Evolutionary conservation across 176 grass and related monocot genomes (phyloP).

Genomic region (Calamus simplicifolius): DNA sequence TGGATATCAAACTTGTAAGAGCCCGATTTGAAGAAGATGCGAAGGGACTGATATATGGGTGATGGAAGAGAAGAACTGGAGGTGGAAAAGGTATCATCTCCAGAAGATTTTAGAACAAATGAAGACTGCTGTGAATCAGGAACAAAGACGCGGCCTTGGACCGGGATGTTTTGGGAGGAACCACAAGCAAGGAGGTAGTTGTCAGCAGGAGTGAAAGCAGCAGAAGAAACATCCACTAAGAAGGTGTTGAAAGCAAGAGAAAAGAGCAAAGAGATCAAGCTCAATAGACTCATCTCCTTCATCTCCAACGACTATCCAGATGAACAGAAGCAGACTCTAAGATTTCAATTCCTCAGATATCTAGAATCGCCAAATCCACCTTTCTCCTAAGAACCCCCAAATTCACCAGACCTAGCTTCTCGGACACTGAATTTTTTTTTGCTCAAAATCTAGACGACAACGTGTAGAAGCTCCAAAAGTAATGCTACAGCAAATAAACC

Average conservation of each 20-base stretch:
- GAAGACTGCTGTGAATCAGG: conserved; percentile 13
- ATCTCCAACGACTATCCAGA: too few relatives aligned
- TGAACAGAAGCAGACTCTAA: too few relatives aligned
- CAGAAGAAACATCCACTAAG: neutral
- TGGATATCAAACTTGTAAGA: neutral
- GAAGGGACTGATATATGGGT: conserved; percentile 10
- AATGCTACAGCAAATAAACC: too few relatives aligned
- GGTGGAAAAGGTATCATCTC: conserved; percentile 1
- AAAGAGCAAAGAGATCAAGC: neutral
- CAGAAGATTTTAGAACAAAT: conserved; percentile 5
- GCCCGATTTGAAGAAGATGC: neutral
- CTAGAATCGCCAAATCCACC: too few relatives aligned
- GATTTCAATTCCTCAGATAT: too few relatives aligned
- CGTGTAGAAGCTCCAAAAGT: too few relatives aligned
- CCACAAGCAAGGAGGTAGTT: conserved; percentile 9
- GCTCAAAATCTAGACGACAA: too few relatives aligned
- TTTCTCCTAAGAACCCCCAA: too few relatives aligned
- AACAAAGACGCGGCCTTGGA: neutral
- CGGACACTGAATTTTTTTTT: too few relatives aligned
- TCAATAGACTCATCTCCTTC: neutral
- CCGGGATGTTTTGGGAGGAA: neutral
- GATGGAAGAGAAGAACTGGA: conserved; percentile 7
- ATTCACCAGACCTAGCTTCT: too few relatives aligned
- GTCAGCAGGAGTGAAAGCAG: conserved; percentile 8
- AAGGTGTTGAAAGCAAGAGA: neutral